These are phyloP conservation scores for Wickerhamiella azyma DNA, from an alignment of 805 yeast species.

Conservation along the genomic window DNA sequence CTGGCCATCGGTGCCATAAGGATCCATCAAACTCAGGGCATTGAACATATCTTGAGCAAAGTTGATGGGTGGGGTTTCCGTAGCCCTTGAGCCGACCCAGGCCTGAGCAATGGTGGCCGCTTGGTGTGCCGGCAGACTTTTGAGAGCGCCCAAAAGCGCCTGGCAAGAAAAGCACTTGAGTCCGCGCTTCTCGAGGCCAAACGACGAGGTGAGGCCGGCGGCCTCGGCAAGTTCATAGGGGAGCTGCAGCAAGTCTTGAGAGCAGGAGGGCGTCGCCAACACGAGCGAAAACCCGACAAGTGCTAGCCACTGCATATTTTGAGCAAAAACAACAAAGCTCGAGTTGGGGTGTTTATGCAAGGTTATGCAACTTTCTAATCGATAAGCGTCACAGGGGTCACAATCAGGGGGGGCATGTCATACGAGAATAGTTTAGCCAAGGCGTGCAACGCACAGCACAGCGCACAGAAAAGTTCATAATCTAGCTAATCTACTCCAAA, in stretches of 20 bases:
- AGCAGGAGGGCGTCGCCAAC: conserved; percentile 1
- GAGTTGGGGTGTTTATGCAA: neutral
- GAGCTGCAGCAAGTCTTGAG: neutral
- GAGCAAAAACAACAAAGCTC: neutral
- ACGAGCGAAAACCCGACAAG: neutral
- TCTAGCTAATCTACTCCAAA: conserved; percentile 23
- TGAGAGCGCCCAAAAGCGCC: conserved; percentile 1
- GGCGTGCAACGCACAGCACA: too few species aligned
- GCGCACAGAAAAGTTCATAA: too few species aligned
- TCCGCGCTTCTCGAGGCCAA: conserved; percentile 5
- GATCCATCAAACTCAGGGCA: conserved; percentile 38
- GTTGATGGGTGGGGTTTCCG: conserved; percentile 12
- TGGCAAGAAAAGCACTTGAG: conserved; percentile 6
- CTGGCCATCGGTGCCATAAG: conserved; percentile 40
- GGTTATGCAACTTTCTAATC: neutral
- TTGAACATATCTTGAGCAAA: conserved; percentile 34
- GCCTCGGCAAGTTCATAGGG: conserved; percentile 4
- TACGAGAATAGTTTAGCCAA: too few species aligned
- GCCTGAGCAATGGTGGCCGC: neutral
- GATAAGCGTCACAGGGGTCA: neutral
- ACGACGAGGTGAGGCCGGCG: neutral
- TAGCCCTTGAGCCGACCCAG: neutral
- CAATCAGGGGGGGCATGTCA: neutral
- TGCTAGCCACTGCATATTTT: neutral
- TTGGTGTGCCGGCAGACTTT: neutral